A percentile compares a stretch with the other conserved stretches of the same genome.
Evolutionary conservation across 2,329 filamentous ascomycete genomes (phyloP).

Genomic region (Colletotrichum zoysiae): DNA sequence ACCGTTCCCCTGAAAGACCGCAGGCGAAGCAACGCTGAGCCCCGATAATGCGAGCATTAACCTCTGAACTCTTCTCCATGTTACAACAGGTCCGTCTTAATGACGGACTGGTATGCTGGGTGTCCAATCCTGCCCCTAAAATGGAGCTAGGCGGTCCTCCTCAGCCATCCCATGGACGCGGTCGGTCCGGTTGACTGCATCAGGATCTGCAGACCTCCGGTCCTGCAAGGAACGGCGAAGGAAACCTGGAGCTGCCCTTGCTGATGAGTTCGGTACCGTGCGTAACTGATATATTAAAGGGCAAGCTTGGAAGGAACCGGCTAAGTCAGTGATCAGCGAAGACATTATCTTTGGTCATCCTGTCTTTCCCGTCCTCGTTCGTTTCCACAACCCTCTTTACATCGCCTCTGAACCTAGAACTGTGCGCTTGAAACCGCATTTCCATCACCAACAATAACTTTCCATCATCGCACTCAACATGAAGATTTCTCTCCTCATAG

Average conservation of each 20-base stretch:
- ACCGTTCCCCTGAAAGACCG: slow-evolving; percentile 20
- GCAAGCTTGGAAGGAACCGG: slow-evolving; percentile 17
- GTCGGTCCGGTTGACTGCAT: slow-evolving; percentile 38
- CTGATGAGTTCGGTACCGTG: slow-evolving; percentile 20
- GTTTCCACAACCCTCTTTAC: neutral
- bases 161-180: slow-evolving; percentile 15
- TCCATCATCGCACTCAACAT: slow-evolving; percentile 19
- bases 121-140: slow-evolving; percentile 5
- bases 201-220: slow-evolving; percentile 39
- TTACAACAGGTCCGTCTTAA: slow-evolving; percentile 19
- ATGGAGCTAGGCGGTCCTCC: slow-evolving; percentile 14
- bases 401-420: neutral
- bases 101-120: slow-evolving; percentile 24
- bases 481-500: slow-evolving; percentile 38
- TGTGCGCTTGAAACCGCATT: neutral
- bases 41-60: slow-evolving; percentile 30
- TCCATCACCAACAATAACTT: neutral
- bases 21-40: slow-evolving; percentile 23
- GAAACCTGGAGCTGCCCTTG: slow-evolving; percentile 16
- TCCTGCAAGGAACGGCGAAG: slow-evolving; percentile 27
- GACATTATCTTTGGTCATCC: slow-evolving; percentile 17
- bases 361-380: slow-evolving; percentile 4
- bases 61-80: slow-evolving; percentile 11
- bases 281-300: slow-evolving; percentile 14
- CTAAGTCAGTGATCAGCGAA: slow-evolving; percentile 4